Evolutionary conservation across 768 basidiomycete species (phyloP).

Genomic region (Psilocybe tampanensis): DNA sequence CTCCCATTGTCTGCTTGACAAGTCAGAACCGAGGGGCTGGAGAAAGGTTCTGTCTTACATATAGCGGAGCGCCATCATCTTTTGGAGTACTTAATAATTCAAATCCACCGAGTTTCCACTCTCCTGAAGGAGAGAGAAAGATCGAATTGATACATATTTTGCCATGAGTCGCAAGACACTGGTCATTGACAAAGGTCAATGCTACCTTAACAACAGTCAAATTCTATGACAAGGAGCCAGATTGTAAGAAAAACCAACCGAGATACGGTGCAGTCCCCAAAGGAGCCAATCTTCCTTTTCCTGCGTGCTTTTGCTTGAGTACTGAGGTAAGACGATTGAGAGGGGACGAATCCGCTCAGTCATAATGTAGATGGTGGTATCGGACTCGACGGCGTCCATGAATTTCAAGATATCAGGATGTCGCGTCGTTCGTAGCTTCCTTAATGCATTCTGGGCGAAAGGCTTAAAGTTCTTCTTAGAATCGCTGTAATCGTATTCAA

Average conservation of each 20-base stretch:
- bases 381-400: constrained; percentile 91
- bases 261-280: constrained; percentile 92
- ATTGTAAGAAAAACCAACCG: constrained; percentile 52
- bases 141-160: constrained; percentile 74
- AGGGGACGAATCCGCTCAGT: constrained; percentile 92
- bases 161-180: constrained; percentile 82
- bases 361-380: constrained; percentile 86
- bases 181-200: constrained; percentile 86
- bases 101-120: constrained; percentile 97
- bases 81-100: constrained; percentile 85
- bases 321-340: constrained; percentile 57
- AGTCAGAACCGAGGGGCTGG: not conserved
- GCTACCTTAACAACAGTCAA: constrained; percentile 61
- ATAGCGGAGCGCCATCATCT: constrained; percentile 78
- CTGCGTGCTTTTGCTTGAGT: constrained; percentile 61
- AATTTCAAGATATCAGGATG: constrained; percentile 98
- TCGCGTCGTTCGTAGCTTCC: constrained; percentile 86
- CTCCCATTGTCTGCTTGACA: constrained; percentile 51
- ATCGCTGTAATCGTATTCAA: constrained; percentile 84
- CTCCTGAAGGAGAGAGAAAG: constrained; percentile 90
- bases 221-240: not conserved
- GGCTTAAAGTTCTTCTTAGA: constrained; percentile 62
- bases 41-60: constrained; percentile 51
- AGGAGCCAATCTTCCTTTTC: constrained; percentile 86
- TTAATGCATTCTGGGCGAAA: constrained; percentile 86